Base-by-base conservation (phyloP, 352 stramenopile genomes). In the Peronosclerospora sorghi region DNA sequence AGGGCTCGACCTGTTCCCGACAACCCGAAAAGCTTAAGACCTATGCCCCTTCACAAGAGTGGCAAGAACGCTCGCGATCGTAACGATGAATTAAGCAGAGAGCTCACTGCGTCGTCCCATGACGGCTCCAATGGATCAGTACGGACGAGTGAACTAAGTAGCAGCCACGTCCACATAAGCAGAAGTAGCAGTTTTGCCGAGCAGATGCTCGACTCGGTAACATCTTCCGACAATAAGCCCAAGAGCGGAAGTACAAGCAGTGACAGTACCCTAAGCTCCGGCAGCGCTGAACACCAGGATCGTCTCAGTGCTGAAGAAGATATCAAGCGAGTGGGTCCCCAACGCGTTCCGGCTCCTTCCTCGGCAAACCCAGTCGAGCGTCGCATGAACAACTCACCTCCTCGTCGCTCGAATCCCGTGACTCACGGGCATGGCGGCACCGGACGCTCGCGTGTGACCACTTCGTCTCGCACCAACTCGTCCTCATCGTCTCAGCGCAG, bases 91-190 rank as follows among this genome's bases (percentile, higher is more conserved):
- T n/a, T n/a, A n/a, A n/a, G n/a, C n/a, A n/a, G n/a, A n/a, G 61
- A 65, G 23, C 23, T 67, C 2, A 59, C 53, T 14, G 47, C 50
- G n/a, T 66, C 56, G 19, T 59, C 65, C 28, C 67, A 65, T n/a
- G 61, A 70, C 15, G 56, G 61, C 39, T 67, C 61, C 0, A 59
- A 59, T 18, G 54, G 48, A 15, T 59, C 49, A 12, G 62, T 65
- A 28, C 48, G 48, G 0, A 59, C 53, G 2, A 60, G 48, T 32
- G 46, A 62, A 20, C 32, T 66, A 8, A 56, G 57, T 41, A 59
- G n/a, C 48, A 54, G 47, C 10, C 44, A 41, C 7, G 52, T 61
- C 5, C 56, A 53, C 30, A 56, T 62, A 13, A 62, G 51, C 37
- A 45, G 37, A 15, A 54, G 48, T 26, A 59, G 37, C 42, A 65